Conservation (phyloP, 2,329 filamentous ascomycete species). For the Keithomyces neogunnii region DNA sequence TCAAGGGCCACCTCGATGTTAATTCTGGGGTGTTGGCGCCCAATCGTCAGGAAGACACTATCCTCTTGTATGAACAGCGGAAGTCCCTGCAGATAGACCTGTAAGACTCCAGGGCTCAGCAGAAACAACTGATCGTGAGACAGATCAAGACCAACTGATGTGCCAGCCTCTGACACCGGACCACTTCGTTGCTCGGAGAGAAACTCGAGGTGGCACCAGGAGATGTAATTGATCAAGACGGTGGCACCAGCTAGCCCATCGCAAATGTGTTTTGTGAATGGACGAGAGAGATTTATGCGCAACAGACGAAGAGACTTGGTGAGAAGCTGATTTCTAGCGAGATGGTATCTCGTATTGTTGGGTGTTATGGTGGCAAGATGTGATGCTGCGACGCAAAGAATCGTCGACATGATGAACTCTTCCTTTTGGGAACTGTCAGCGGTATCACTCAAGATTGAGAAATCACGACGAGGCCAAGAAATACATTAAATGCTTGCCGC, state of each 20-base stretch:
- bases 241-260: constrained; percentile 16
- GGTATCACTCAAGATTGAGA: neutral
- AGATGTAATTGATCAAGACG: constrained; percentile 21
- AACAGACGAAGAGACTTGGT: constrained; percentile 16
- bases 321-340: constrained; percentile 14
- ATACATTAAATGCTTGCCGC: constrained; percentile 18
- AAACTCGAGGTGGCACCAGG: constrained; percentile 19
- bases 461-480: neutral
- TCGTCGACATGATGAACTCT: constrained; percentile 19
- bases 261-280: constrained; percentile 15
- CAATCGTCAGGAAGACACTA: constrained; percentile 12
- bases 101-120: constrained; percentile 18
- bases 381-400: constrained; percentile 14
- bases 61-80: constrained; percentile 11
- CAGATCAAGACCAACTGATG: constrained; percentile 11
- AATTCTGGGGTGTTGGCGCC: neutral
- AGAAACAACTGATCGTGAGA: constrained; percentile 18
- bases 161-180: neutral
- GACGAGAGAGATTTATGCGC: constrained; percentile 12
- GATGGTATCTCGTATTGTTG: constrained; percentile 10
- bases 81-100: constrained; percentile 17
- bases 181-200: constrained; percentile 11
- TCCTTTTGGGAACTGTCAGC: constrained; percentile 8
- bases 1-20: constrained; percentile 9
- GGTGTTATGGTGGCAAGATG: constrained; percentile 13